These are phyloP conservation scores for Thermoascus crustaceus DNA, from an alignment of 2,329 filamentous ascomycete genomes.

Conservation along the genomic window DNA sequence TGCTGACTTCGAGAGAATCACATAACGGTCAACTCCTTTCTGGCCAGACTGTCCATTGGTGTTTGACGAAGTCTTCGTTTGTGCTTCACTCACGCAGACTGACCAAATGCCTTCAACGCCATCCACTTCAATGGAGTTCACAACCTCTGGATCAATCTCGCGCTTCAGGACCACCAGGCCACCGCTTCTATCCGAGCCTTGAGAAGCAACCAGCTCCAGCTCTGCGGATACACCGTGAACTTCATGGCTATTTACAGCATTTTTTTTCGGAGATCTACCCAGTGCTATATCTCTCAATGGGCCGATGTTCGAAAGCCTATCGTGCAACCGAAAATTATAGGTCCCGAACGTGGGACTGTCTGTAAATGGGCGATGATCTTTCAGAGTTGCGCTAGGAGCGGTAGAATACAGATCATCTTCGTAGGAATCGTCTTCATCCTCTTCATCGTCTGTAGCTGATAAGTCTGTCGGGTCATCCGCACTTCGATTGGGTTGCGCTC, in stretches of 20 bases:
- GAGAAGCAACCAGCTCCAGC: slow-evolving; percentile 47
- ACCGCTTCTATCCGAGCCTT: slow-evolving; percentile 51
- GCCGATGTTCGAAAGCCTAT: slow-evolving; percentile 67
- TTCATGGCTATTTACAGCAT: slow-evolving; percentile 40
- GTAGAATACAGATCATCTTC: slow-evolving; percentile 44
- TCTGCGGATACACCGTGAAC: slow-evolving; percentile 27
- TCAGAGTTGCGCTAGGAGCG: slow-evolving; percentile 15
- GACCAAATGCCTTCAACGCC: slow-evolving; percentile 75
- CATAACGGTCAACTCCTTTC: slow-evolving; percentile 58
- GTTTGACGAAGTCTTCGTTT: slow-evolving; percentile 36
- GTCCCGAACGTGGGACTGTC: slow-evolving; percentile 38
- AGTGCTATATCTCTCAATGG: slow-evolving; percentile 69
- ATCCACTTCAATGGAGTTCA: slow-evolving; percentile 63
- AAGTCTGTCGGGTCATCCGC: slow-evolving; percentile 43
- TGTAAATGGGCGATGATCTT: slow-evolving; percentile 11
- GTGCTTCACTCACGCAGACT: slow-evolving; percentile 48
- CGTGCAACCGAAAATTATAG: slow-evolving; percentile 67
- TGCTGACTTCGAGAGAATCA: slow-evolving; percentile 68
- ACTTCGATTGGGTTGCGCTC: slow-evolving; percentile 48
- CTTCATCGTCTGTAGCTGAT: slow-evolving; percentile 49
- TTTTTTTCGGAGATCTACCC: slow-evolving; percentile 47
- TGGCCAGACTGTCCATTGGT: slow-evolving; percentile 46
- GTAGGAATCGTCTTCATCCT: slow-evolving; percentile 52
- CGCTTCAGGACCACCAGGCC: slow-evolving; percentile 69
- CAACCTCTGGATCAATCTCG: slow-evolving; percentile 64